Percentiles rank a stretch among this genome's conserved stretches.
Evolutionary conservation across 78 protist species (phyloP).

Genomic region (Monosiga brevicollis): DNA sequence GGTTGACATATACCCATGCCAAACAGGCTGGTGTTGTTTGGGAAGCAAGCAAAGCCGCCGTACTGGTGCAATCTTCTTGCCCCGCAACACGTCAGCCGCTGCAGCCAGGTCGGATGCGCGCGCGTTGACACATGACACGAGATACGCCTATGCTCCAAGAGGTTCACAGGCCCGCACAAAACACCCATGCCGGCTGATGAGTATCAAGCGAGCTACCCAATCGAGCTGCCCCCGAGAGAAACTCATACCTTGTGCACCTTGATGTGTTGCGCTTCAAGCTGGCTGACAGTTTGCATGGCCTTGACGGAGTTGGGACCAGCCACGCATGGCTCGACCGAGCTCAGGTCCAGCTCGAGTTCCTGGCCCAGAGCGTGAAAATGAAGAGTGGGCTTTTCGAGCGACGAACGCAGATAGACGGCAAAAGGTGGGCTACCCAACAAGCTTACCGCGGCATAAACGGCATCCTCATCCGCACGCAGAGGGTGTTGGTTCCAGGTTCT

Average conservation of each 20-base stretch:
- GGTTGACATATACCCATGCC: too few species aligned
- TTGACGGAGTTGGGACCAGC: conserved; percentile 66
- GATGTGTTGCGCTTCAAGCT: conserved; percentile 8
- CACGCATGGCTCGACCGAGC: conserved; percentile 34
- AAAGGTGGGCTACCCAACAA: too few species aligned
- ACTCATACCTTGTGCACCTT: conserved; percentile 37
- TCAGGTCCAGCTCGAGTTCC: conserved; percentile 11
- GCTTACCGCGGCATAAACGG: conserved; percentile 7
- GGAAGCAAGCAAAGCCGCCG: too few species aligned
- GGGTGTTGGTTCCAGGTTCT: too few species aligned
- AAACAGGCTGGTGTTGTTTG: too few species aligned
- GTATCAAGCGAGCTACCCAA: background rate
- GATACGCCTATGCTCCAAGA: conserved; percentile 29
- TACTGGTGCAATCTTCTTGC: conserved; percentile 16
- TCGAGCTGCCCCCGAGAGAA: too few species aligned
- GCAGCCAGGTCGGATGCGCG: conserved; percentile 30
- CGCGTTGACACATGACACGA: conserved; percentile 55
- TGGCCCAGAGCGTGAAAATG: too few species aligned
- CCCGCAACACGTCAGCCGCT: conserved; percentile 38
- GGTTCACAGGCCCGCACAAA: background rate
- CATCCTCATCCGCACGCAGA: conserved; percentile 8
- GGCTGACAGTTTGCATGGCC: background rate
- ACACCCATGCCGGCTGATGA: background rate
- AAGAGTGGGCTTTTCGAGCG: background rate
- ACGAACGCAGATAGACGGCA: too few species aligned